Base-by-base conservation (phyloP, 352 stramenopile species). In the Thraustochytrium striatum region DNA sequence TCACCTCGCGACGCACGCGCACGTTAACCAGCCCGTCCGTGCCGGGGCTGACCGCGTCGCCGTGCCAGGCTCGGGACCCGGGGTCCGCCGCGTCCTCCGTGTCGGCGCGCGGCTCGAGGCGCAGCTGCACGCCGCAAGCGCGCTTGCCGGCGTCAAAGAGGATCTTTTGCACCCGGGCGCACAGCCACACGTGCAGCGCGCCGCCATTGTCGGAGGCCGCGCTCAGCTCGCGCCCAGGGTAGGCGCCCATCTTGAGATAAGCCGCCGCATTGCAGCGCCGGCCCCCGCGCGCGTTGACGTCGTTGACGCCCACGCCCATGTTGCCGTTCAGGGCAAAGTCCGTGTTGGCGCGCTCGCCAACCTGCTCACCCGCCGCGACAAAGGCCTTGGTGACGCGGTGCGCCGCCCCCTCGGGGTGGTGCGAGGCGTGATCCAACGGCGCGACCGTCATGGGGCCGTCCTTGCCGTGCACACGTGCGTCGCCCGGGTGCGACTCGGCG, bases 1-100 rank as follows among this genome's bases (percentile, higher is more conserved):
- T 86, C 35, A 93, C 85, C 38, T 89, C 87, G 16, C 87, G 87
- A 32, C 52, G 44, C 25, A 75, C 65, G 52, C 65, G 65, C 19
- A 75, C 47, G 13, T 43, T 39, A 8, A 75, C 52, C 3, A 30
- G 47, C 19, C 2, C 39, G 32, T 9, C 52, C 65, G 8, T 32
- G n/a, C 1, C 65, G 32, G 0, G 30, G 19, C 44, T 61, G 33
- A 19, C 21, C 35, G 11, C 41, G 38, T 8, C 41, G 33, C 43
- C 43, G 32, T n/a, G 47, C 47, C 16, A 55, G 47, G 25, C 47
- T 16, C 25, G 3, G 11, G 21, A 28, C 52, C 11, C 36, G 25
- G 7, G 19, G 32, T 65, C 30, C 13, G 41, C 65, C 11, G 61
- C 32, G 25, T 75, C 44, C 39, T 62, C 44, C n/a, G 58, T 43